Percentiles rank a stretch among this genome's conserved stretches.
These are phyloP conservation scores for Ceratocystis papillata DNA, from an alignment of 2,329 filamentous ascomycete species.

Conservation along the genomic window DNA sequence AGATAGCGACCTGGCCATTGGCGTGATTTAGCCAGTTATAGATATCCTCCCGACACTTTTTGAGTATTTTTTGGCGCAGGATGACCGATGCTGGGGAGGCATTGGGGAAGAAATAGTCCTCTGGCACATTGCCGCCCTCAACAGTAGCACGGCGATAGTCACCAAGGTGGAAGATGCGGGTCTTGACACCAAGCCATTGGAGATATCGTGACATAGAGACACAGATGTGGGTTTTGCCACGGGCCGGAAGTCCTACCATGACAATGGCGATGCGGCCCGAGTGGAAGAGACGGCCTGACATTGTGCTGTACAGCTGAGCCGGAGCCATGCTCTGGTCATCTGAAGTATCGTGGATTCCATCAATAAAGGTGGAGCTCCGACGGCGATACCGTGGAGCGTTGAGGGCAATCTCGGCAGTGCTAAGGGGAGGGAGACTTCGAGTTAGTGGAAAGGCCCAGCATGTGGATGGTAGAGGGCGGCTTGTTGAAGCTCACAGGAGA, in stretches of 20 bases:
- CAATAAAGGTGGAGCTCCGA: constrained; percentile 90
- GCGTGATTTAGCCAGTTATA: constrained; percentile 94
- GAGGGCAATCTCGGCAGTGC: constrained; percentile 82
- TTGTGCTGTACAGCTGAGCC: constrained; percentile 94
- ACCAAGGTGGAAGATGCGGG: constrained; percentile 90
- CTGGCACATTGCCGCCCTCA: constrained; percentile 70
- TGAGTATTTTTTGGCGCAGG: constrained; percentile 89
- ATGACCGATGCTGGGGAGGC: constrained; percentile 88
- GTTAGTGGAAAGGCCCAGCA: not conserved
- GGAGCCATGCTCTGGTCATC: constrained; percentile 76
- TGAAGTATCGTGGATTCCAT: constrained; percentile 88
- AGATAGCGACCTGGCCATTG: constrained; percentile 96
- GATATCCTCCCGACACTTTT: constrained; percentile 94
- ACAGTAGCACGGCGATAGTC: constrained; percentile 92
- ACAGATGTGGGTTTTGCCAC: constrained; percentile 95
- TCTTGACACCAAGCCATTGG: constrained; percentile 95
- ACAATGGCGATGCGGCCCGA: constrained; percentile 95
- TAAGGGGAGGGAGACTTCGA: constrained; percentile 31
- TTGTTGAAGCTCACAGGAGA: constrained; percentile 24
- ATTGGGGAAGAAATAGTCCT: constrained; percentile 96
- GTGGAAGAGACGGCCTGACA: constrained; percentile 93
- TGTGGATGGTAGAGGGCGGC: not conserved
- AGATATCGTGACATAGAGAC: constrained; percentile 91
- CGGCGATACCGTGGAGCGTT: constrained; percentile 83
- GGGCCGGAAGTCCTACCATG: constrained; percentile 86